phyloP scores from a whole-genome alignment of 2,329 filamentous ascomycete species.

The Colletotrichum tropicicola region DNA sequence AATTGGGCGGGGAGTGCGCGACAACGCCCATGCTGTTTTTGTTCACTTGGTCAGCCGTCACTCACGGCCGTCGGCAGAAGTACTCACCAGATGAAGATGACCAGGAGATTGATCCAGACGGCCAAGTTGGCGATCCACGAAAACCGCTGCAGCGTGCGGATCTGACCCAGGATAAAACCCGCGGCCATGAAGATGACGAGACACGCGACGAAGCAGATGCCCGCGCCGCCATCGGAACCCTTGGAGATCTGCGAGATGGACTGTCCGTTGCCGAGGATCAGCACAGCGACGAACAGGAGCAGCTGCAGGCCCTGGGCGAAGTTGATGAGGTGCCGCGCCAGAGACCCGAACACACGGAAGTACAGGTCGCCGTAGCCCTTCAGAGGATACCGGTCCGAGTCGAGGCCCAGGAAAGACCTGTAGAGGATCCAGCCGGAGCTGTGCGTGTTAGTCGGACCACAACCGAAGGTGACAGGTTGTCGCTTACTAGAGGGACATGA shows the following conservation, averaged over 20 bases:
- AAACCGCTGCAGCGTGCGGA: constrained; percentile 62
- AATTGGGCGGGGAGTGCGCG: constrained; percentile 59
- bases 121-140: constrained; percentile 64
- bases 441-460: constrained; percentile 23
- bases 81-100: constrained; percentile 56
- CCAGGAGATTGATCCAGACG: constrained; percentile 63
- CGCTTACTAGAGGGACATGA: constrained; percentile 33
- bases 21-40: constrained; percentile 59
- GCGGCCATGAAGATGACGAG: constrained; percentile 57
- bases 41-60: background rate
- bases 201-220: constrained; percentile 62
- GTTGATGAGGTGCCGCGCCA: constrained; percentile 56
- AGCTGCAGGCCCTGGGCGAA: constrained; percentile 56
- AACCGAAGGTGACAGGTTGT: accelerated
- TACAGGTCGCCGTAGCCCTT: constrained; percentile 57
- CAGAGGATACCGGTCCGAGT: constrained; percentile 55
- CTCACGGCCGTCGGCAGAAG: background rate
- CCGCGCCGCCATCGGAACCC: constrained; percentile 36
- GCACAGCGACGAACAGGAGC: constrained; percentile 59
- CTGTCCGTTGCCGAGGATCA: constrained; percentile 63
- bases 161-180: constrained; percentile 63
- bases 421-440: constrained; percentile 59
- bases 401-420: constrained; percentile 53
- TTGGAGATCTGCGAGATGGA: constrained; percentile 62
- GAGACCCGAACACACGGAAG: constrained; percentile 55